phyloP scores from a whole-genome alignment of 306 rosid genomes.

The Malus asiatica region DNA sequence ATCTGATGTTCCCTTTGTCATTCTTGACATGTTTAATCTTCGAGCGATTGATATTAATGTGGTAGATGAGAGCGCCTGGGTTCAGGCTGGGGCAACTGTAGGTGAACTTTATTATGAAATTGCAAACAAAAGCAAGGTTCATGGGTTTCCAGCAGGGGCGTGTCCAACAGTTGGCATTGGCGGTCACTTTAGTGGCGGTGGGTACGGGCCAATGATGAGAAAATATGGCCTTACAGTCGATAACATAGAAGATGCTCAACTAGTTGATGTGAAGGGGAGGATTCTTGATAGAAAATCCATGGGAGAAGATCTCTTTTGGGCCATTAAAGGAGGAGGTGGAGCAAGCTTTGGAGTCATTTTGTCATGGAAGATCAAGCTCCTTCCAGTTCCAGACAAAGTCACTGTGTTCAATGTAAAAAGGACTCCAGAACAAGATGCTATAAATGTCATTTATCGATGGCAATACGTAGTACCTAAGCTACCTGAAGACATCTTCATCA shows the following conservation, averaged over 20 bases:
- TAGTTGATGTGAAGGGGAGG: conserved; percentile 17
- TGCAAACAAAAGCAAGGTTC: conserved; percentile 5
- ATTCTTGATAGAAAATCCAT: conserved; percentile 21
- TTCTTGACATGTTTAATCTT: conserved; percentile 30
- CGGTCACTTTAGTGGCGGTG: conserved; percentile 30
- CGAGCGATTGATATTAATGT: conserved; percentile 14
- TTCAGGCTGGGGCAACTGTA: conserved; percentile 16
- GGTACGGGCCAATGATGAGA: conserved; percentile 30
- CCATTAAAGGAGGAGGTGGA: conserved; percentile 35
- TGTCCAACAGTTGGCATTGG: conserved; percentile 17
- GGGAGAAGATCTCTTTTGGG: conserved; percentile 45
- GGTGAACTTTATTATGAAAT: conserved; percentile 29
- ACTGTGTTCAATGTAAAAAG: conserved; percentile 4
- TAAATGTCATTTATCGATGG: conserved; percentile 1
- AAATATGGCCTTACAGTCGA: conserved; percentile 24
- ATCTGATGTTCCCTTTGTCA: not conserved
- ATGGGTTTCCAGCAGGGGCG: conserved; percentile 19
- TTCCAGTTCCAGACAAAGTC: conserved; percentile 12
- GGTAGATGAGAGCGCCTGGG: conserved; percentile 9
- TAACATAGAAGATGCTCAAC: conserved; percentile 19
- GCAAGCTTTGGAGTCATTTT: conserved; percentile 33
- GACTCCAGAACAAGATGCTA: conserved; percentile 13
- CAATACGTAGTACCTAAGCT: conserved; percentile 12
- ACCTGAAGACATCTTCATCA: conserved; percentile 15
- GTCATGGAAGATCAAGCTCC: conserved; percentile 17